Evolutionary conservation across 495 filamentous ascomycete genomes (phyloP).

Genomic region (Neurospora sp.): DNA sequence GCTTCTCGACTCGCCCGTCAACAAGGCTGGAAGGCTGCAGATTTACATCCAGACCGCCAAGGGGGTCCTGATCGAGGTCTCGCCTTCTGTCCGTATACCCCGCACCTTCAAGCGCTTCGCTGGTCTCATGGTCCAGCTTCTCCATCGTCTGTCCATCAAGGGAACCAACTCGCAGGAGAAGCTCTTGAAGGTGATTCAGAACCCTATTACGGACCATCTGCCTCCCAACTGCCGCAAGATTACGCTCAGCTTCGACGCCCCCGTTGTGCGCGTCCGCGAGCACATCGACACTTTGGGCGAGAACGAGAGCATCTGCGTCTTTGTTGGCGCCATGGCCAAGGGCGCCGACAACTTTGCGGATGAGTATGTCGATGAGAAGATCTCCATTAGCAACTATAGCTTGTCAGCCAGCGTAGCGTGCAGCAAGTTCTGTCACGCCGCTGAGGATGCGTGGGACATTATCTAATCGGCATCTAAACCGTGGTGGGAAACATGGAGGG

Average conservation of each 20-base stretch:
- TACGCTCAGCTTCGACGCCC: conserved; percentile 84
- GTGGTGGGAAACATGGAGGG: conserved; percentile 6
- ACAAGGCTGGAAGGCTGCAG: conserved; percentile 94
- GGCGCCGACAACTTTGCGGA: conserved; percentile 93
- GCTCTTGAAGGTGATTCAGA: conserved; percentile 92
- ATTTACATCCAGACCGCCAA: conserved; percentile 98
- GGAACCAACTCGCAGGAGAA: conserved; percentile 95
- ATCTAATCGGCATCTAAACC: conserved; percentile 40
- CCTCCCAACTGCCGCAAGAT: conserved; percentile 96
- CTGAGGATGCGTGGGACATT: conserved; percentile 92
- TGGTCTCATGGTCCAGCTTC: conserved; percentile 96
- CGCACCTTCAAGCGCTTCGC: conserved; percentile 98
- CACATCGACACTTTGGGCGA: conserved; percentile 69
- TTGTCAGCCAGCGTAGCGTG: conserved; percentile 94
- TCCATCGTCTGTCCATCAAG: conserved; percentile 90
- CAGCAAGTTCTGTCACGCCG: conserved; percentile 98
- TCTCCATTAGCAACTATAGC: conserved; percentile 96
- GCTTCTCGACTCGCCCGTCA: conserved; percentile 92
- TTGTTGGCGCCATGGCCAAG: conserved; percentile 97
- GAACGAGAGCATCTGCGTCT: conserved; percentile 91
- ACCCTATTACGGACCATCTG: conserved; percentile 92
- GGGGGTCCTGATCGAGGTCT: conserved; percentile 94
- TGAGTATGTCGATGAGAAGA: conserved; percentile 86
- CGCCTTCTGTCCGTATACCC: conserved; percentile 90
- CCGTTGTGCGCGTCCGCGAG: conserved; percentile 75